Base-by-base conservation (phyloP, 495 filamentous ascomycete species). In the Penicillium waksmanii region DNA sequence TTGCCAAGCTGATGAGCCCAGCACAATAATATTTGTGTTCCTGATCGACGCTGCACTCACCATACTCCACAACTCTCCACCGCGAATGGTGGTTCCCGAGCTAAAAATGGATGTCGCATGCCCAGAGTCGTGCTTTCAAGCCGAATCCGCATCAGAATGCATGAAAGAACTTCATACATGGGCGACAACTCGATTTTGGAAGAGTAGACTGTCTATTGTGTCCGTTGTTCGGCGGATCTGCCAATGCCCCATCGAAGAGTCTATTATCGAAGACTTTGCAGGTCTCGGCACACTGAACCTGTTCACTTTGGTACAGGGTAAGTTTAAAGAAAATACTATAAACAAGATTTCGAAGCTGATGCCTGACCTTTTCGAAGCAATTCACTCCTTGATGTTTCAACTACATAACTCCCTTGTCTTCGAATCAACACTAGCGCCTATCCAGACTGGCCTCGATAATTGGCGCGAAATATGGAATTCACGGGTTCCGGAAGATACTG, bases 331-430 rank as follows among this genome's bases (percentile, higher is more conserved):
- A 34, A 46, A 12, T 11, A 31, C 11, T 18, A 15, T 27, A 10
- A 55, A 6, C 8, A 13, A 17, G 43, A 7, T 36, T 31, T 23
- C 3, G 27, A 56, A 23, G 13, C 18, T n/a, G 11, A 40, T 40
- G 11, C 51, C 55, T 1, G 55, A 31, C 0, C 6, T 0, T 17
- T 42, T 13, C 19, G 1, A n/a, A 71, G 69, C 62, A 33, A 62
- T 72, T 3, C 69, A 72, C 46, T 72, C 67, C 9, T 56, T 72
- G 10, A 68, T 68, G 21, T 70, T 72, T 21, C 64, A 68, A 21
- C 60, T 72, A 2, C 67, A 65, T 49, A 72, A 70, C 42, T 72
- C 67, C 1, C 58, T 72, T 12, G 58, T 72, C 35, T 69, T 70
- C 43, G 61, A 69, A 44, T 63, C 69, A n/a, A 67, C 69, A 0